Evolutionary conservation across 441 rosid genomes (phyloP), one percentile per base, ranked within the genome.

Genomic region (Gossypium gossypioides): DNA sequence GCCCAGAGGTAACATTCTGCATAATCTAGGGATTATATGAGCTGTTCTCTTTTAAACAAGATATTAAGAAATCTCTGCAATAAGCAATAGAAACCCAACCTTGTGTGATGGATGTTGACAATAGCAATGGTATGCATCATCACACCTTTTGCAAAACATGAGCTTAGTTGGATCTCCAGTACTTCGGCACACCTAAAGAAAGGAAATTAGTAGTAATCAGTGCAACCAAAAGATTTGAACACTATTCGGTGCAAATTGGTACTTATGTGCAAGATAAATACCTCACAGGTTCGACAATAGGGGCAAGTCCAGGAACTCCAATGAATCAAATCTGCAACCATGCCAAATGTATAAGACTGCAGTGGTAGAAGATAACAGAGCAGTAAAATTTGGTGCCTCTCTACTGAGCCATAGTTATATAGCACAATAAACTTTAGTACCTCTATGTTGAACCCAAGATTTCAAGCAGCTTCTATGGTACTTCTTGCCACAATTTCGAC

Each of bases 71-170:
- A 55, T 55, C 32, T 46, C 55, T 70, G 13, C 44, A 29, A 6
- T 37, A 78, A 73, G 71, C 21, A 61, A 48, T 4, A 48, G 54
- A 48, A 48, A 48, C 18, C 67, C 58, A 72, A 92, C 97, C 95
- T 95, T 95, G 88, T 95, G 98, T 0, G 97, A 94, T 73, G 98
- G 99, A 80, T 92, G 99, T 79, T 92, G 99, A 78, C 99, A 95
- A 75, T 95, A 92, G 85, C 99, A 95, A 81, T 95, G 99, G 78
- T 86, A 91, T 61, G 98, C 98, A 73, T 79, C 92, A 78, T 95
- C 99, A 73, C 98, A 95, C 78, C 99, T 86, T 86, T 88, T 91
- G 85, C 99, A 95, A 79, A 95, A 91, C 96, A 91, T 87, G 57
- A 95, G 89, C 81, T 88, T 95, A 78, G 89, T 95, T 69, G 99